phyloP scores from a whole-genome alignment of 179 eudicot species.

The Corrigiola litoralis region DNA sequence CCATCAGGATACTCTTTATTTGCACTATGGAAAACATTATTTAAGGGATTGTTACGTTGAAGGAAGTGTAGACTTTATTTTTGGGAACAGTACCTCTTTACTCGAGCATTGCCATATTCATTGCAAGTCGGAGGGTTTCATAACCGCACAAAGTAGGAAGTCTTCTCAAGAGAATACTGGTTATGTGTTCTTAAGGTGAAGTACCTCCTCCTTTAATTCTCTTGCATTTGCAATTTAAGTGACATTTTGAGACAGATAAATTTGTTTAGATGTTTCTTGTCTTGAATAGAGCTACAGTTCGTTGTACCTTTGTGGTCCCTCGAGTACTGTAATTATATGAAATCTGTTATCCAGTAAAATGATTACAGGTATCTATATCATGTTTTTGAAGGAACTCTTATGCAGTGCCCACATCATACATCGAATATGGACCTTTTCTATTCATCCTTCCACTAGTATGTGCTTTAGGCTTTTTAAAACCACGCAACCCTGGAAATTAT shows the following conservation, averaged over 20 bases:
- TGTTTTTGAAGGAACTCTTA: no score
- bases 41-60: constrained; percentile 86
- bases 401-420: no score
- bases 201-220: background rate
- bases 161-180: constrained; percentile 94
- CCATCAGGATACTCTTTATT: constrained; percentile 79
- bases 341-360: no score
- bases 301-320: no score
- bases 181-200: constrained; percentile 83
- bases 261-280: background rate
- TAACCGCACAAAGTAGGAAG: constrained; percentile 94
- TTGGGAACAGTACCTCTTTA: constrained; percentile 92
- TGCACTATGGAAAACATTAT: constrained; percentile 91
- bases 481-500: no score
- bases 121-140: constrained; percentile 85
- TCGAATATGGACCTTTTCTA: no score
- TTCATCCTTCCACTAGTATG: no score
- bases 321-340: no score
- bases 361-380: no score
- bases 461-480: no score
- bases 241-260: background rate
- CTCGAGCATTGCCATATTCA: constrained; percentile 97
- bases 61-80: constrained; percentile 95
- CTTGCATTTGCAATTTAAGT: background rate
- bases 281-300: background rate